Conservation (phyloP, 257 asterid species). For the Fraxinus cuspidata region DNA sequence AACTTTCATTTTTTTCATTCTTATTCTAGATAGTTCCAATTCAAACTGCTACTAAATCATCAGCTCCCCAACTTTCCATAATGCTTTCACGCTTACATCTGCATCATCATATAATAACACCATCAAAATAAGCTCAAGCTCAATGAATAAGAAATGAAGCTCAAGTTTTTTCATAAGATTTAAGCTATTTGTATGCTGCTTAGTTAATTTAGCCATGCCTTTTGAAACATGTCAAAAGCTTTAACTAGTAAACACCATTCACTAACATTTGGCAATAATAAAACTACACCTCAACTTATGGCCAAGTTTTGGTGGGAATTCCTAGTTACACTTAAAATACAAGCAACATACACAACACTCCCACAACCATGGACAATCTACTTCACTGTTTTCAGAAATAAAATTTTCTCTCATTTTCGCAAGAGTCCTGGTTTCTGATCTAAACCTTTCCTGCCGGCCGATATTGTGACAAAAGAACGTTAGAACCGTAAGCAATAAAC, state of each 20-base stretch:
- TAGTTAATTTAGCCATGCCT: neutral
- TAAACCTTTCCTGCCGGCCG: neutral
- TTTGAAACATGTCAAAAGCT: neutral
- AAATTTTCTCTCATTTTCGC: neutral
- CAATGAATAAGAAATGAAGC: neutral
- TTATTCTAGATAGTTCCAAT: slow-evolving; percentile 15
- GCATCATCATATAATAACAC: neutral
- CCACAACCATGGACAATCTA: neutral
- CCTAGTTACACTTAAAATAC: neutral
- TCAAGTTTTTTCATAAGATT: neutral
- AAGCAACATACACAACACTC: neutral
- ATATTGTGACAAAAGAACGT: neutral
- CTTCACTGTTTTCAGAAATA: neutral
- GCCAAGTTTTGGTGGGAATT: neutral
- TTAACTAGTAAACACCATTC: neutral
- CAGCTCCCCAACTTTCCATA: slow-evolving; percentile 16
- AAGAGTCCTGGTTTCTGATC: neutral
- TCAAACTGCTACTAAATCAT: slow-evolving; percentile 14
- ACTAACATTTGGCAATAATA: neutral
- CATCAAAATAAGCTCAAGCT: neutral
- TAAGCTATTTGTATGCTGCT: neutral
- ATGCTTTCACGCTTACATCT: slow-evolving; percentile 1
- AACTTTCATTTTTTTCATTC: slow-evolving; percentile 31
- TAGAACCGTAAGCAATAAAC: neutral
- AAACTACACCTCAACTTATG: neutral